Conservation (phyloP, 2,329 filamentous ascomycete species). For the Colletotrichum orchidophilum region DNA sequence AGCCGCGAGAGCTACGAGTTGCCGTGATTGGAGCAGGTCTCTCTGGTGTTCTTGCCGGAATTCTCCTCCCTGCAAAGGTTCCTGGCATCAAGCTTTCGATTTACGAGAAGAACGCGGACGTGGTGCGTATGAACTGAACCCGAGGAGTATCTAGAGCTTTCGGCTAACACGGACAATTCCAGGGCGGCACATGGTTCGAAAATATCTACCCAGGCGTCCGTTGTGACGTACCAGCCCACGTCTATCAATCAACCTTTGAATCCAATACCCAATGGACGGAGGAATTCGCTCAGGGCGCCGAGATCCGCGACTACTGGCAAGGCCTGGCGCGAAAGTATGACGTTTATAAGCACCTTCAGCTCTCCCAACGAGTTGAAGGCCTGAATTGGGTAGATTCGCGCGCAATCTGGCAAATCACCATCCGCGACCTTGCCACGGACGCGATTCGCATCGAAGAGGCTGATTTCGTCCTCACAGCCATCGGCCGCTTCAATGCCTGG, state of each 20-base stretch:
- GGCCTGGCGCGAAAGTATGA: conserved; percentile 69
- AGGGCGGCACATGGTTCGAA: conserved; percentile 64
- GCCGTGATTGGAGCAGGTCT: conserved; percentile 73
- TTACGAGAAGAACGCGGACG: conserved; percentile 73
- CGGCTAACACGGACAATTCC: neutral
- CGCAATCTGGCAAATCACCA: conserved; percentile 64
- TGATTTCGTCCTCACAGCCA: conserved; percentile 70
- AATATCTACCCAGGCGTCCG: conserved; percentile 71
- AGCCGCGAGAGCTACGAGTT: conserved; percentile 59
- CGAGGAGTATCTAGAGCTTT: fast-evolving
- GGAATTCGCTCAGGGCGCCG: conserved; percentile 71
- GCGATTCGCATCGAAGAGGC: conserved; percentile 55
- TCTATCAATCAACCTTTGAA: conserved; percentile 74
- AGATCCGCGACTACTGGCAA: conserved; percentile 76
- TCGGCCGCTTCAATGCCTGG: conserved; percentile 74
- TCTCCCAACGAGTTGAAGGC: conserved; percentile 64
- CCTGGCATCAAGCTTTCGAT: conserved; percentile 73
- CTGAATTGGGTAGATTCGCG: conserved; percentile 63
- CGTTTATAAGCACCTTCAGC: conserved; percentile 66
- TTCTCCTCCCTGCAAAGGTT: conserved; percentile 74
- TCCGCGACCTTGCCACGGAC: conserved; percentile 50
- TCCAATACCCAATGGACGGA: conserved; percentile 77
- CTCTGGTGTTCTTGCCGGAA: conserved; percentile 70
- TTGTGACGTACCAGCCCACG: conserved; percentile 74
- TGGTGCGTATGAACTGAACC: conserved; percentile 56